Evolutionary conservation across 2,329 filamentous ascomycete species (phyloP), one percentile per base, ranked within the genome.

Genomic region (Pseudogymnoascus sp.): DNA sequence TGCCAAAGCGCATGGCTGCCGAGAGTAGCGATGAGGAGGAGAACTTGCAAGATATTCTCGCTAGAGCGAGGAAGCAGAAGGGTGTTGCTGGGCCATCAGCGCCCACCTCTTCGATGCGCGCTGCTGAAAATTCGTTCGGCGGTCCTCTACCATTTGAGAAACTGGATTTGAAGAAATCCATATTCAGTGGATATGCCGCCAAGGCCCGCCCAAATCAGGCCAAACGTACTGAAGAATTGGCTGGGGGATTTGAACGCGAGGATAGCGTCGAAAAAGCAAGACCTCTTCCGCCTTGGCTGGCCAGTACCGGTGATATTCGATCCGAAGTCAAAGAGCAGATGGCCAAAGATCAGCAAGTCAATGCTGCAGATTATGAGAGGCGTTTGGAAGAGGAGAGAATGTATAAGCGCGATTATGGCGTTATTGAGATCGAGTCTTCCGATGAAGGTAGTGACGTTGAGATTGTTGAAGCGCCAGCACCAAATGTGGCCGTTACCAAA

Each of bases 81-180:
- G 80, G 80, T 41, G 66, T 72, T 2, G 71, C 73, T 42, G 22
- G 22, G 22, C 49, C 25, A 33, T 33, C 49, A 12, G 49, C 9
- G 11, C 28, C 49, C 14, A 19, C 25, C n/a, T 4, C 49, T 12
- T 72, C 73, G 16, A 76, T 74, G 42, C 73, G 61, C 12, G 60
- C 73, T 2, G 42, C 63, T 66, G 84, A 83, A 66, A 84, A 85
- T 67, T 80, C 84, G 2, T 89, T 96, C 70, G 84, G 84, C 66
- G 93, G 93, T 0, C 91, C 92, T 0, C 75, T 99, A 4, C 94
- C 94, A 0, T 99, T 99, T 70, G 92, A 96, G 68, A 93, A 91
- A 70, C 80, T 96, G 1, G 85, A 89, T 49, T 86, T 83, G 80
- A 86, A 84, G 60, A 87, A 84, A 2, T 82, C 80, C 1, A 77